phyloP scores from a whole-genome alignment of 805 yeast species.

The Cephaloascus fragrans region DNA sequence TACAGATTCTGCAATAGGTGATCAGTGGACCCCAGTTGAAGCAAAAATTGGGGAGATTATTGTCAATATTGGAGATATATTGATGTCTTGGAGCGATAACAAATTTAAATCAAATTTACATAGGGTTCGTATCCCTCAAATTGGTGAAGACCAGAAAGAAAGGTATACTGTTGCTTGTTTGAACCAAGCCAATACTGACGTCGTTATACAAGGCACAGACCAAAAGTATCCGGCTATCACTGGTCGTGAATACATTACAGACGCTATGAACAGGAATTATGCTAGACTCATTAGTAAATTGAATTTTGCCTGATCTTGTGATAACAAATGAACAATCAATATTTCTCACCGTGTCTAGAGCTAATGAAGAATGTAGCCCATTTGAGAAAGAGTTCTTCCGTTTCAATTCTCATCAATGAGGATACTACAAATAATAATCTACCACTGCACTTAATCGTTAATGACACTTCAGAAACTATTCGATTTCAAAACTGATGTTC shows the following conservation, averaged over 20 bases:
- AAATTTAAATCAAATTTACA: constrained; percentile 21
- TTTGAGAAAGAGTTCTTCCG: no score
- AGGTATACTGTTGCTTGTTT: constrained; percentile 23
- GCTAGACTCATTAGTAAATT: neutral
- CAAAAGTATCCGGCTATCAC: constrained; percentile 12
- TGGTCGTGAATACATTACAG: constrained; percentile 19
- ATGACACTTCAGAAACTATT: no score
- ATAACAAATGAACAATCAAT: no score
- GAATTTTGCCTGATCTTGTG: no score
- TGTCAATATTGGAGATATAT: constrained; percentile 25
- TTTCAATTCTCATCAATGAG: no score
- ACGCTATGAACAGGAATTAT: constrained; percentile 21
- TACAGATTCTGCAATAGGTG: constrained; percentile 21
- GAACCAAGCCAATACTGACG: constrained; percentile 22
- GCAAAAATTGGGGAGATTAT: constrained; percentile 22
- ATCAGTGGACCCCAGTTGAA: constrained; percentile 22
- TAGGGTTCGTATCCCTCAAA: constrained; percentile 18
- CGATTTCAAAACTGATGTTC: no score
- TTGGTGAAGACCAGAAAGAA: constrained; percentile 16
- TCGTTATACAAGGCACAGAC: constrained; percentile 8
- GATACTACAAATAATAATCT: no score
- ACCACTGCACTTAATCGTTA: no score
- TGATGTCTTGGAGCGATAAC: constrained; percentile 28
- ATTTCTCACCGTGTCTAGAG: no score
- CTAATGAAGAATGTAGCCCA: no score